Evolutionary conservation across 1,284 basidiomycete genomes (phyloP).

Genomic region (Ustilago xerochloae): DNA sequence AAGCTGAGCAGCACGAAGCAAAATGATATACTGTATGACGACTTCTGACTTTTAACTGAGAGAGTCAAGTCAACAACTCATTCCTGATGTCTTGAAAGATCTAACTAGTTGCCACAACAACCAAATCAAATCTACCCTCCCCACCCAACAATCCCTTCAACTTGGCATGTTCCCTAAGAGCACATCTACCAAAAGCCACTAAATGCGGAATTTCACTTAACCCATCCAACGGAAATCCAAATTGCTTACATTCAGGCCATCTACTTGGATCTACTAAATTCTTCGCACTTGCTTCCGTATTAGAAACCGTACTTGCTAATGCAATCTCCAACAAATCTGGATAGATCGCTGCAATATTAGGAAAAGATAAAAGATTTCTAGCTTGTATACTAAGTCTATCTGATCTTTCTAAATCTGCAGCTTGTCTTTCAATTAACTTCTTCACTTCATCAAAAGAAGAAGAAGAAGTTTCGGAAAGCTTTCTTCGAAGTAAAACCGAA

Average conservation of each 20-base stretch:
- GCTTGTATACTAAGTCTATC: conserved; percentile 20
- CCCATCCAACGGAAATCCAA: conserved; percentile 35
- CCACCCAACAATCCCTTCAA: not conserved
- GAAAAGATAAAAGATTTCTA: conserved; percentile 3
- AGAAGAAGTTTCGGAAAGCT: not conserved
- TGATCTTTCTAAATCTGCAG: conserved; percentile 9
- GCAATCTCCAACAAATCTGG: conserved; percentile 1
- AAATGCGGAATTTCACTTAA: conserved; percentile 23
- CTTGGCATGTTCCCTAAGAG: conserved; percentile 14
- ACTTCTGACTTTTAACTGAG: no score
- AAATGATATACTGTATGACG: no score
- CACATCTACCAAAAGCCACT: conserved; percentile 36
- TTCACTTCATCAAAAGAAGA: not conserved
- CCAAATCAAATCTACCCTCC: not conserved
- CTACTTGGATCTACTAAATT: conserved; percentile 2
- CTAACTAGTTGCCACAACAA: not conserved
- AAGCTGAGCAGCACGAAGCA: no score
- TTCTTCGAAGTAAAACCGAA: conserved; percentile 7
- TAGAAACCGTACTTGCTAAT: not conserved
- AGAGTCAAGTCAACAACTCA: no score
- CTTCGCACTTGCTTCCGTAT: conserved; percentile 5
- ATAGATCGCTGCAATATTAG: not conserved
- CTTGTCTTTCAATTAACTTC: not conserved
- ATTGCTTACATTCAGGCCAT: not conserved
- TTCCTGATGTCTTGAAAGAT: no score